phyloP scores from a whole-genome alignment of 2,329 filamentous ascomycete species.

The Stagonosporopsis vannaccii region DNA sequence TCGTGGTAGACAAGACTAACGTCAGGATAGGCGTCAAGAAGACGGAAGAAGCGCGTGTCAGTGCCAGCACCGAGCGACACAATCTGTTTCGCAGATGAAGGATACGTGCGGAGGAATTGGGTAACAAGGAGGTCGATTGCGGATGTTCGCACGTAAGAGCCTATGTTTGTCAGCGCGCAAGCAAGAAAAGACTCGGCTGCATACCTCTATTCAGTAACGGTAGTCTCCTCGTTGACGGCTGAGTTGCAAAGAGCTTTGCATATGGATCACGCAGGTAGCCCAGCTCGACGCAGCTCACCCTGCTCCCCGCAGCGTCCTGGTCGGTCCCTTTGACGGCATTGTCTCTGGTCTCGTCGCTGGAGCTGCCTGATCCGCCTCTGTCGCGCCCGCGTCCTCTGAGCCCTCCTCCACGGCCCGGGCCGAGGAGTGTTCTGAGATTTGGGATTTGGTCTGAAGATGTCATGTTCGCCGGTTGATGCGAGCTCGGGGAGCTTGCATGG shows the following conservation, averaged over 20 bases:
- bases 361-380: slow-evolving; percentile 30
- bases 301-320: slow-evolving; percentile 85
- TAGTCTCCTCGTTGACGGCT: slow-evolving; percentile 68
- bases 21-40: slow-evolving; percentile 62
- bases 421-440: slow-evolving; percentile 72
- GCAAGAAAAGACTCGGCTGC: slow-evolving; percentile 17
- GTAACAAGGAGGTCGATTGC: slow-evolving; percentile 81
- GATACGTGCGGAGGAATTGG: slow-evolving; percentile 67
- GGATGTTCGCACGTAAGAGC: slow-evolving; percentile 89
- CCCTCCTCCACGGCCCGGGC: slow-evolving; percentile 55
- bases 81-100: slow-evolving; percentile 69
- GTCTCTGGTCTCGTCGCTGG: slow-evolving; percentile 63
- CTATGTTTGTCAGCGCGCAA: slow-evolving; percentile 54
- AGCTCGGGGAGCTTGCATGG: slow-evolving; percentile 27
- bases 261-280: slow-evolving; percentile 87
- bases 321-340: slow-evolving; percentile 86
- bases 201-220: slow-evolving; percentile 94
- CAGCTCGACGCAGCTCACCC: slow-evolving; percentile 84
- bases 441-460: slow-evolving; percentile 74
- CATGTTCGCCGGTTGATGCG: slow-evolving; percentile 58
- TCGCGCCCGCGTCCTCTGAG: slow-evolving; percentile 58
- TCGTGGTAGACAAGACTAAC: slow-evolving; percentile 79
- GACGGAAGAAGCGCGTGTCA: slow-evolving; percentile 84
- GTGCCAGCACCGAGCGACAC: slow-evolving; percentile 93
- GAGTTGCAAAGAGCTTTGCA: slow-evolving; percentile 71